These are phyloP conservation scores for Avena eriantha DNA, from an alignment of 176 grass and related monocot genomes.

Conservation along the genomic window DNA sequence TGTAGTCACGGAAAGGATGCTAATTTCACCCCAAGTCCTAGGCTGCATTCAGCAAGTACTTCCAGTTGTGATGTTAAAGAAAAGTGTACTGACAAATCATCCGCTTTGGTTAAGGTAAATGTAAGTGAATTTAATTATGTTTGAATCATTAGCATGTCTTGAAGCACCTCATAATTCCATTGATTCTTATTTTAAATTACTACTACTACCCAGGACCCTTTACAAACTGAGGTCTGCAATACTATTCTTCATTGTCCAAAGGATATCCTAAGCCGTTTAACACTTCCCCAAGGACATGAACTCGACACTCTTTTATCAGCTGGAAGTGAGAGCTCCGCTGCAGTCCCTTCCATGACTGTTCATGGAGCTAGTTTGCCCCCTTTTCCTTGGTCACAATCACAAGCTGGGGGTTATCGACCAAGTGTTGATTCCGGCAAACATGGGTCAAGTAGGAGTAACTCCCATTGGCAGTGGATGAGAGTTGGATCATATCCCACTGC, in stretches of 20 bases:
- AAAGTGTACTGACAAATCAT: conserved; percentile 54
- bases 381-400: conserved; percentile 83
- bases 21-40: conserved; percentile 57
- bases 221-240: conserved; percentile 50
- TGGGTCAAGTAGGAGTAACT: conserved; percentile 56
- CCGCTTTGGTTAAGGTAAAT: conserved; percentile 64
- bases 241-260: conserved; percentile 60
- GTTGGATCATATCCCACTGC: conserved; percentile 57
- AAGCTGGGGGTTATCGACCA: conserved; percentile 60
- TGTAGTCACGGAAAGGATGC: conserved; percentile 52
- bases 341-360: conserved; percentile 56
- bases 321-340: conserved; percentile 46
- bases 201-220: conserved; percentile 59
- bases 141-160: conserved; percentile 27
- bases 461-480: conserved; percentile 79
- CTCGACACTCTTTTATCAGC: conserved; percentile 62
- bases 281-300: conserved; percentile 60
- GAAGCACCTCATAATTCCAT: conserved; percentile 19
- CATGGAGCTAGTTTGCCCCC: conserved; percentile 80
- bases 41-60: conserved; percentile 49
- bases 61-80: conserved; percentile 58
- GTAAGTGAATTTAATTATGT: conserved; percentile 46
- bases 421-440: conserved; percentile 71
- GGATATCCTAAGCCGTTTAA: conserved; percentile 72
- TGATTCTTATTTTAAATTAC: conserved; percentile 32